A percentile compares a stretch with the other conserved stretches of the same genome.
Evolutionary conservation across 208 protist genomes (phyloP).

Genomic region (Leishmania aethiopica): DNA sequence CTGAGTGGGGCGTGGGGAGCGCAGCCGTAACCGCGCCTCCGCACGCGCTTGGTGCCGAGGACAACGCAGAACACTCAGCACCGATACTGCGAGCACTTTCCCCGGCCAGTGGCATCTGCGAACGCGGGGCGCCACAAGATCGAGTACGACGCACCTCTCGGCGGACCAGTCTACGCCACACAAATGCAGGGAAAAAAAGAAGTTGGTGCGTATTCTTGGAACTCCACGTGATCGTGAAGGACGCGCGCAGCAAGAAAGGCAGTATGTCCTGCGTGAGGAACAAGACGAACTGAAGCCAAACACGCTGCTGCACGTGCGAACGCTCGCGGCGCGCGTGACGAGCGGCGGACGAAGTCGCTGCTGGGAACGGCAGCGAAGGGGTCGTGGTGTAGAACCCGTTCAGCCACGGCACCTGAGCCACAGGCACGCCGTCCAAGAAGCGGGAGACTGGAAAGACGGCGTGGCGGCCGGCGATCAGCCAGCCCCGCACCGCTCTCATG

Average conservation of each 20-base stretch:
- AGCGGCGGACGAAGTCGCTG: conserved; percentile 12
- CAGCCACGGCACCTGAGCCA: conserved; percentile 71
- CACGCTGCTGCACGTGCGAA: conserved; percentile 68
- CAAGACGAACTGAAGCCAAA: conserved; percentile 64
- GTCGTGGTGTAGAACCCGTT: conserved; percentile 45
- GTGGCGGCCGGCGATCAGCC: conserved; percentile 50
- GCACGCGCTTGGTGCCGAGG: neutral
- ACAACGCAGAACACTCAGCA: neutral
- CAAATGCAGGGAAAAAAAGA: conserved; percentile 54
- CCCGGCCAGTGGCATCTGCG: neutral
- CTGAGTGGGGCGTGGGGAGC: neutral
- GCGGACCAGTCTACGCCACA: conserved; percentile 55
- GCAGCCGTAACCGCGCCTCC: neutral
- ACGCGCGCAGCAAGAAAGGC: conserved; percentile 47
- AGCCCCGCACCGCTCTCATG: conserved; percentile 32
- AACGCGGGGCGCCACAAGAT: neutral
- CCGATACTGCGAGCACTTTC: neutral
- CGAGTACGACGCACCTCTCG: conserved; percentile 37
- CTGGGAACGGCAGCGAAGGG: neutral
- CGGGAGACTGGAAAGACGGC: conserved; percentile 46
- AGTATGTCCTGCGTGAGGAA: conserved; percentile 77
- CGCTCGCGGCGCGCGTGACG: conserved; percentile 32
- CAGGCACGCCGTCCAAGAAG: conserved; percentile 60
- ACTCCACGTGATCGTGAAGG: conserved; percentile 70
- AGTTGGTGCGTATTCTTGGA: conserved; percentile 48